Evolutionary conservation across 441 rosid species (phyloP).

Genomic region (Cnidoscolus chayamansa): DNA sequence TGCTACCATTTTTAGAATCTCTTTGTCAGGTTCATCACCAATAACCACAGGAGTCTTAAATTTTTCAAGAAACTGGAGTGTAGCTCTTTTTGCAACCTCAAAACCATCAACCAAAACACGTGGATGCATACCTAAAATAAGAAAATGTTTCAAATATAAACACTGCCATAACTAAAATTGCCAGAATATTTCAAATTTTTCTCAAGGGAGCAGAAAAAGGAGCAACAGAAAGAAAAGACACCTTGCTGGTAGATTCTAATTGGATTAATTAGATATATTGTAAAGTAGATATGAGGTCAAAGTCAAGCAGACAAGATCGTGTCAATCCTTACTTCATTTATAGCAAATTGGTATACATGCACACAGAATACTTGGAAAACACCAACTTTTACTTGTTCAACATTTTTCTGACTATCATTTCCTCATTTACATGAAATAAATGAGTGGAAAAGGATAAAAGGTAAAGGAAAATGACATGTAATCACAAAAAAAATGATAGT

Average conservation of each 20-base stretch:
- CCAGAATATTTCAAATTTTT: not conserved
- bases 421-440: not conserved
- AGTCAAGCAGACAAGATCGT: not conserved
- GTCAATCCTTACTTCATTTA: not conserved
- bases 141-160: not conserved
- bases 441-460: not conserved
- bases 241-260: not conserved
- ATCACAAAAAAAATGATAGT: not conserved
- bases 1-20: constrained; percentile 93
- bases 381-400: not conserved
- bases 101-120: constrained; percentile 96
- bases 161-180: not conserved
- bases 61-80: constrained; percentile 84
- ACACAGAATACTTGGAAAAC: not conserved
- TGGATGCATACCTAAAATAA: constrained; percentile 80
- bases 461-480: not conserved
- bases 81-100: constrained; percentile 87
- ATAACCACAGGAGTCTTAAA: constrained; percentile 91
- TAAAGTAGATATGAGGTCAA: not conserved
- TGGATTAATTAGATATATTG: not conserved
- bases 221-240: not conserved
- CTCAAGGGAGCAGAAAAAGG: not conserved
- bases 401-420: not conserved
- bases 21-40: constrained; percentile 89
- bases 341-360: too few species aligned